These are phyloP conservation scores for Phytophthora ohioensis DNA, from an alignment of 352 stramenopile species.

Conservation along the genomic window DNA sequence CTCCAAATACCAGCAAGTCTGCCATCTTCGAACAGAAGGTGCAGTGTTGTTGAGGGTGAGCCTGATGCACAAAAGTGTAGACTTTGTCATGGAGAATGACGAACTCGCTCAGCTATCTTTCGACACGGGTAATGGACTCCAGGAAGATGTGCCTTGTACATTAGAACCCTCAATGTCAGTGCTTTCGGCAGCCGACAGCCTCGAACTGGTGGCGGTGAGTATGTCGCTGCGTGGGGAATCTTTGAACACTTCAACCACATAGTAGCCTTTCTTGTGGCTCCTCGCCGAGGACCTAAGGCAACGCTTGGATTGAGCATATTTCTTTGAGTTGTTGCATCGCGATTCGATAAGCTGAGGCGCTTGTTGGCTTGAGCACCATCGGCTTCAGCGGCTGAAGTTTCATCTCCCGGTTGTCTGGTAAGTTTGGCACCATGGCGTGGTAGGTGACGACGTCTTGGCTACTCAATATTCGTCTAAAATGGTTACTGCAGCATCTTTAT, in stretches of 20 bases:
- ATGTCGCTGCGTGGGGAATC: not conserved
- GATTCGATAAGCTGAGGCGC: not conserved
- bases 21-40: not conserved
- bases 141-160: not conserved
- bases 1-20: conserved; percentile 1
- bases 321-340: not conserved
- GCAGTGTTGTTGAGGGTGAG: not conserved
- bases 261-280: not conserved
- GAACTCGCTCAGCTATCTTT: not conserved
- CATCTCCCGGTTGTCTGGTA: too few species aligned
- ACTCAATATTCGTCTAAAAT: too few species aligned
- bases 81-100: not conserved
- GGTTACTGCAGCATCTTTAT: too few species aligned
- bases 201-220: not conserved
- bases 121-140: not conserved
- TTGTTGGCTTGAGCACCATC: conserved; percentile 45
- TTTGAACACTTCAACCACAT: conserved; percentile 6
- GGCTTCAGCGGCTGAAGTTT: conserved; percentile 70
- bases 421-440: too few species aligned
- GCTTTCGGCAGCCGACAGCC: not conserved
- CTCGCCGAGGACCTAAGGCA: not conserved
- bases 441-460: too few species aligned
- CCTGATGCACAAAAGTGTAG: not conserved
- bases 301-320: not conserved
- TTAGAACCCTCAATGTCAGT: not conserved